phyloP scores from a whole-genome alignment of 257 asterid genomes.

The Ilex asprella region DNA sequence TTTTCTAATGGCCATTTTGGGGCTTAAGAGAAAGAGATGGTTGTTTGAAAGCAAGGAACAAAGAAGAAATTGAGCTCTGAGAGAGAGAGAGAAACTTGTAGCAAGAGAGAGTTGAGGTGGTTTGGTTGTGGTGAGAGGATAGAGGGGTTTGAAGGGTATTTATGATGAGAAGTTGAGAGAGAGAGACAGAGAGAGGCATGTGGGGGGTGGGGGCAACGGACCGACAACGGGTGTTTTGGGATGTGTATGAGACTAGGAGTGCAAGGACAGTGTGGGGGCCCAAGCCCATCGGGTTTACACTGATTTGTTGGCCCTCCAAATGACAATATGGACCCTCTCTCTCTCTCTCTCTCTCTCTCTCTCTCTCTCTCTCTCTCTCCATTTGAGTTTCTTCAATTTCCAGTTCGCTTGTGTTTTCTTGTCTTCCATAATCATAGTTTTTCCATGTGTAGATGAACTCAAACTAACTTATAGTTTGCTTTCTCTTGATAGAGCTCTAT shows the following conservation, averaged over 20 bases:
- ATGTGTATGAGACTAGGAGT: conserved; percentile 18
- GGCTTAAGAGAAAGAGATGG: neutral
- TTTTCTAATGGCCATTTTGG: conserved; percentile 32
- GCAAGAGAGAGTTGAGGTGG: conserved; percentile 3
- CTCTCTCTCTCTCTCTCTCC: too few species aligned
- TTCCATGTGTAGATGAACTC: too few species aligned
- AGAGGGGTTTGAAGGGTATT: conserved; percentile 25
- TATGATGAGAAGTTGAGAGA: conserved; percentile 20
- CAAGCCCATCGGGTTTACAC: conserved; percentile 22
- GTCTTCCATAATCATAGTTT: too few species aligned
- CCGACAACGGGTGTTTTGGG: conserved; percentile 45
- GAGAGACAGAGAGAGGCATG: conserved; percentile 1
- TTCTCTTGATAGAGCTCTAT: too few species aligned
- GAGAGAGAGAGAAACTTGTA: neutral
- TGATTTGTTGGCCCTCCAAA: conserved; percentile 27
- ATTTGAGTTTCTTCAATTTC: too few species aligned
- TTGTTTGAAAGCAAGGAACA: neutral
- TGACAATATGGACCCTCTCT: conserved; percentile 29
- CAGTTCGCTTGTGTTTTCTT: too few species aligned
- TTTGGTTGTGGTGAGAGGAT: conserved; percentile 15
- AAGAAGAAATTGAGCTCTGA: neutral
- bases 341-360: neutral
- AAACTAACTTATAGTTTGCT: too few species aligned
- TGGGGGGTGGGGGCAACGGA: conserved; percentile 17
- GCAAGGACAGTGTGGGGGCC: conserved; percentile 46